Evolutionary conservation across 768 basidiomycete genomes (phyloP), one percentile per base, ranked within the genome.

Genomic region (Infundibulicybe gibba): DNA sequence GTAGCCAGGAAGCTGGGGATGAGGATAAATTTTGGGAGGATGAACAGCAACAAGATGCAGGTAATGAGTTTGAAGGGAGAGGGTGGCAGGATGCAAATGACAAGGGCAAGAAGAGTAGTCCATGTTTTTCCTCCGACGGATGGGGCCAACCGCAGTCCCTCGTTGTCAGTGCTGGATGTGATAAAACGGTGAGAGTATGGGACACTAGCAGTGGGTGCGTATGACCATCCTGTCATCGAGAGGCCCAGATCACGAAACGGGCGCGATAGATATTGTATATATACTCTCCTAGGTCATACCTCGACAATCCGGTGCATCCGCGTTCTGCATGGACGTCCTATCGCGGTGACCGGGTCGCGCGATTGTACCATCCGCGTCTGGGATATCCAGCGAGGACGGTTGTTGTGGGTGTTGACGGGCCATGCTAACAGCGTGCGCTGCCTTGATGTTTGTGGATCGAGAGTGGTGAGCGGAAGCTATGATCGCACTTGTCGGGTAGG

Each of bases 271-370:
- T 75, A 80, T 52, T 90, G 89, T 55, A 76, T 93, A 11, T 87
- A 94, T 60, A 72, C 81, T 14, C 75, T 99, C 8, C 68, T 74
- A 1, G 95, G 94, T 0, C 95, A 97, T 65, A 80, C 82, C 0
- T 90, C 92, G 0, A 97, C 95, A 1, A 87, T 98, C 43, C 83
- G 95, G 25, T 97, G 93, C 63, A 73, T 95, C 47, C 90, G 88
- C 56, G 85, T 92, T 12, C 66, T 97, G 42, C 87, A 95, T 61
- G 83, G 85, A 33, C 77, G 90, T 10, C 93, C 95, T 0, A 77
- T 95, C 43, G 94, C 92, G 0, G 83, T 99, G 31, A 88, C 89
- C 0, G 95, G 94, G 40, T 91, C 92, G 31, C 78, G 95, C 14
- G 95, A 98, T 55, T 70, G 77, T 13, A 91, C 90, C 3, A 60